These are phyloP conservation scores for Coemansia aciculifera DNA, from an alignment of 192 early-diverging fungal species.

Conservation along the genomic window DNA sequence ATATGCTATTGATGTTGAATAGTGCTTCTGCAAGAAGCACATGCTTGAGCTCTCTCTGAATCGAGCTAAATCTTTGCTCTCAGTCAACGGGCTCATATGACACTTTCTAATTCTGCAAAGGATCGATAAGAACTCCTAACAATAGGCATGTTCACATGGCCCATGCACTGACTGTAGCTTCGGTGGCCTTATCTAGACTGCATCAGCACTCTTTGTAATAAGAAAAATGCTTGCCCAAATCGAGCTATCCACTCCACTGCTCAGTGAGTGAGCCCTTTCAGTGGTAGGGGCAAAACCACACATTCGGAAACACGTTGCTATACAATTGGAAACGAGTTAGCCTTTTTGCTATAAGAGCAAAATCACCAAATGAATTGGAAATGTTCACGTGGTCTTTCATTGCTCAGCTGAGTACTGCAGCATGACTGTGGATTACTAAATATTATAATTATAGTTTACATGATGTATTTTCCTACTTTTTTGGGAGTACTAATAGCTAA, in stretches of 20 bases:
- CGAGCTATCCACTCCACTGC: not conserved
- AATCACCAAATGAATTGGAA: not conserved
- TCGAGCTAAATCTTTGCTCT: not conserved
- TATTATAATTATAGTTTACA: not conserved
- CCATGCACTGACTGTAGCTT: not conserved
- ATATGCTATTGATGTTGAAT: not conserved
- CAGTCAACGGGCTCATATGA: not conserved
- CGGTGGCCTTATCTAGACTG: conserved; percentile 4
- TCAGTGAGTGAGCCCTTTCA: not conserved
- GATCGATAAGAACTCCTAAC: not conserved
- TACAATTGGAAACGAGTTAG: not conserved
- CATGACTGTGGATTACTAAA: not conserved
- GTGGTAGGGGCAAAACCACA: not conserved
- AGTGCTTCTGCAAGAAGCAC: not conserved
- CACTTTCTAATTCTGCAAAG: not conserved
- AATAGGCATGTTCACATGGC: not conserved
- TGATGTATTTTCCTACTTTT: not conserved
- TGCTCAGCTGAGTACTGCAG: not conserved
- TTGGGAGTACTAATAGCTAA: not conserved
- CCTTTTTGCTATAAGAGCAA: not conserved
- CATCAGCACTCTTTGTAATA: not conserved
- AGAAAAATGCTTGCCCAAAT: not conserved
- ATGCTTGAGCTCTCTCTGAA: not conserved
- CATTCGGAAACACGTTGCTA: not conserved
- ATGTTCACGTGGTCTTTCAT: not conserved